Evolutionary conservation across 352 stramenopile genomes (phyloP), one percentile per base, ranked within the genome.

Genomic region (Pythium oligandrum): DNA sequence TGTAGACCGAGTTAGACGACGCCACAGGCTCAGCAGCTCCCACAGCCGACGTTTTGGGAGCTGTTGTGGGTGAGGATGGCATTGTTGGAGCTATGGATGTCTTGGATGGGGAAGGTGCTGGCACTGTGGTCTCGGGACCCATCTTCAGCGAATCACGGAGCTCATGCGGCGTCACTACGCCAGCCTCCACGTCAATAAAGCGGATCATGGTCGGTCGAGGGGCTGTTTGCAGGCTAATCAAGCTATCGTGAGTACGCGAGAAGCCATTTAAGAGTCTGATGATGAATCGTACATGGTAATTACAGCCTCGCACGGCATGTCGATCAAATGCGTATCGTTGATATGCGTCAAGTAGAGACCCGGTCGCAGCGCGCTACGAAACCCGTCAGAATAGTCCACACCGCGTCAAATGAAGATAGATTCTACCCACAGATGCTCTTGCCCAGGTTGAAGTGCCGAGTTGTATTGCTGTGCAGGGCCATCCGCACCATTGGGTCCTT

Each of bases 271-370:
- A 40, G 17, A 42, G 33, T 40, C 6, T 11, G 46, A 52, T 40
- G 46, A 26, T 26, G 30, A 52, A 42, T 31, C 34, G 6, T 49
- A 86, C 75, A 61, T 83, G 31, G 67, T 51, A 44, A 93, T 90
- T 32, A 90, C 78, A 2, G 75, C 68, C 40, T 90, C 75, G 49
- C 82, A 93, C 3, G 76, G 59, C 39, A 78, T 53, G 57, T 77
- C 65, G 43, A 89, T 49, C 32, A 93, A 39, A 33, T 90, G 81
- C n/a, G 39, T 58, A 42, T 89, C 80, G 49, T 86, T 82, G 57
- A 91, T 90, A 49, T 93, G 83, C 40, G 83, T 93, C 37, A 93
- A 47, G 61, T 93, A 89, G 40, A 93, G 59, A 0, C 83, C 83
- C 2, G 83, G 60, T 17, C 83, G 79, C 12, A 93, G 66, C 32